Conservation (phyloP, 106 monocot genomes). For the Phalaenopsis aphrodite region DNA sequence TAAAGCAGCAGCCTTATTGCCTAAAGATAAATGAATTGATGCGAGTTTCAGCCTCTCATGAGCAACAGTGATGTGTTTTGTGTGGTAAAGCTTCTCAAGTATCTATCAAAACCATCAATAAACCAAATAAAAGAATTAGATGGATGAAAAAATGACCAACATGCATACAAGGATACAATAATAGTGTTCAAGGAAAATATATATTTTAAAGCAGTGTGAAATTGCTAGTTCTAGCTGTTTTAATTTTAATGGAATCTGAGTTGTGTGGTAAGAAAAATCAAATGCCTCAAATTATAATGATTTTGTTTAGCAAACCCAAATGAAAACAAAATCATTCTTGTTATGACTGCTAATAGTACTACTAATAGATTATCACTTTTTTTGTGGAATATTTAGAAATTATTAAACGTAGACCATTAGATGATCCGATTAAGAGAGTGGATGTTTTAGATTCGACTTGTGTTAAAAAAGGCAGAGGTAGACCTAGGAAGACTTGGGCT, state of each 20-base stretch:
- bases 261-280: not conserved
- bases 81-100: conserved; percentile 64
- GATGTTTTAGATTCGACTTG: too few relatives aligned
- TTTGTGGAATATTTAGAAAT: too few relatives aligned
- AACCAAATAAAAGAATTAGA: not conserved
- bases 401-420: too few relatives aligned
- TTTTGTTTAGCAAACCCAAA: too few relatives aligned
- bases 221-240: not conserved
- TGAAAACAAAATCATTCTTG: too few relatives aligned
- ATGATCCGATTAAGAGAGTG: too few relatives aligned
- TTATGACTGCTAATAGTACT: too few relatives aligned
- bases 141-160: not conserved
- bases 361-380: too few relatives aligned
- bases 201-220: too few relatives aligned
- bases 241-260: not conserved
- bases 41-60: conserved; percentile 84
- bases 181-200: not conserved
- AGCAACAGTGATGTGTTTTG: conserved; percentile 57
- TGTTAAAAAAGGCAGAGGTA: too few relatives aligned
- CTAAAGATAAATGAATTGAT: conserved; percentile 47
- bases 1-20: conserved; percentile 30
- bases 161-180: not conserved
- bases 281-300: too few relatives aligned
- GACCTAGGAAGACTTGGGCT: too few relatives aligned
- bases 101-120: conserved; percentile 28